phyloP scores from a whole-genome alignment of 768 basidiomycete species.

The Amanita muscaria region DNA sequence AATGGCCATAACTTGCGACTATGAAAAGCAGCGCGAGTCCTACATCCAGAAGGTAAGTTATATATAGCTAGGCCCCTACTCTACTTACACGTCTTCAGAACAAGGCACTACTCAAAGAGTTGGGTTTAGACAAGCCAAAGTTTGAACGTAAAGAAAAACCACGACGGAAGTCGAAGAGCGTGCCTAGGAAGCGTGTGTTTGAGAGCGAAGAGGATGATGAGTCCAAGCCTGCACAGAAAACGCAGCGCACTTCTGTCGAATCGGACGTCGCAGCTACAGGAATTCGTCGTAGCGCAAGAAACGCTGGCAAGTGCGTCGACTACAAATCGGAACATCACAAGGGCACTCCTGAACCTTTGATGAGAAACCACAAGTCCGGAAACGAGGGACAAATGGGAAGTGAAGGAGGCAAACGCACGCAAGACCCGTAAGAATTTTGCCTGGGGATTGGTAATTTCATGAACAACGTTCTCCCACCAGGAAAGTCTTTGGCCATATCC shows the following conservation, averaged over 20 bases:
- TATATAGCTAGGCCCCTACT: background rate
- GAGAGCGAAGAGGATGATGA: constrained; percentile 9
- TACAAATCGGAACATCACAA: constrained; percentile 38
- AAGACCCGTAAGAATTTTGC: constrained; percentile 42
- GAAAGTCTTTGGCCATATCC: constrained; percentile 75
- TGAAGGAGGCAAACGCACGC: constrained; percentile 25
- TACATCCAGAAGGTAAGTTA: constrained; percentile 27
- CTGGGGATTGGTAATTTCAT: background rate
- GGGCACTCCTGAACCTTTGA: constrained; percentile 29
- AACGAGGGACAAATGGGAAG: constrained; percentile 30
- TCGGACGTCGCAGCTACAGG: constrained; percentile 21
- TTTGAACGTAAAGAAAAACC: constrained; percentile 40
- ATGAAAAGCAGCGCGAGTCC: constrained; percentile 24
- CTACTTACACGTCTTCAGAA: constrained; percentile 25
- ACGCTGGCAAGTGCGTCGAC: constrained; percentile 47
- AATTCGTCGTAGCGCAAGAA: constrained; percentile 60
- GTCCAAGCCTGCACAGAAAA: constrained; percentile 18
- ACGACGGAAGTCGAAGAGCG: constrained; percentile 17
- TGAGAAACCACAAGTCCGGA: constrained; percentile 24
- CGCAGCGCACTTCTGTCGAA: constrained; percentile 16
- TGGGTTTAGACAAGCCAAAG: constrained; percentile 39
- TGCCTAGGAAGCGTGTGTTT: constrained; percentile 33
- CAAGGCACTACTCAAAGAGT: constrained; percentile 27
- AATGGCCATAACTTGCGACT: constrained; percentile 21
- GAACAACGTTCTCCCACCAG: constrained; percentile 24